Conservation (phyloP, 345 rosid species). For the Eucalyptus fibrosa region DNA sequence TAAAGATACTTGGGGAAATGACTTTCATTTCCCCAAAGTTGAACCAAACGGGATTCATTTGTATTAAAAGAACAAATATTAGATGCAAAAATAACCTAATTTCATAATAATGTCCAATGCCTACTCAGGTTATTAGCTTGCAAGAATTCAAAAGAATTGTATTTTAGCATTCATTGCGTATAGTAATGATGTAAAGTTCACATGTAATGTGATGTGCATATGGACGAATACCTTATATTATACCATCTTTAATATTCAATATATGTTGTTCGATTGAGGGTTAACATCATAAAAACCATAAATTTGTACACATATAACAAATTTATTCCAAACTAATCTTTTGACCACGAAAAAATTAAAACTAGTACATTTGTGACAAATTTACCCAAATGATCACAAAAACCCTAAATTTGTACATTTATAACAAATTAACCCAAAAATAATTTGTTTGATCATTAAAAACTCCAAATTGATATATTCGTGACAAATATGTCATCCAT, state of each 20-base stretch:
- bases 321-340: no score
- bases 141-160: not conserved
- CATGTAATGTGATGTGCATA: not conserved
- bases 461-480: no score
- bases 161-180: not conserved
- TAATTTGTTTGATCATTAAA: no score
- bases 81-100: not conserved
- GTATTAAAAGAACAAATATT: not conserved
- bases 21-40: no score
- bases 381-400: no score
- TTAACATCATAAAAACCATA: no score
- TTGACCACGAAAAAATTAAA: accelerated
- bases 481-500: no score
- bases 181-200: not conserved
- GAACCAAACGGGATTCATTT: no score
- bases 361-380: accelerated
- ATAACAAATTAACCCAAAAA: accelerated
- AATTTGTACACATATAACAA: not conserved
- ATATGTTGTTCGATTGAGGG: not conserved
- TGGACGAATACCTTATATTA: not conserved
- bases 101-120: not conserved
- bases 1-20: no score
- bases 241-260: not conserved
- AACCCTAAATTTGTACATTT: no score
- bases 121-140: not conserved